phyloP scores from a whole-genome alignment of 2,329 filamentous ascomycete species.

The Coccinonectria pachysandricola region DNA sequence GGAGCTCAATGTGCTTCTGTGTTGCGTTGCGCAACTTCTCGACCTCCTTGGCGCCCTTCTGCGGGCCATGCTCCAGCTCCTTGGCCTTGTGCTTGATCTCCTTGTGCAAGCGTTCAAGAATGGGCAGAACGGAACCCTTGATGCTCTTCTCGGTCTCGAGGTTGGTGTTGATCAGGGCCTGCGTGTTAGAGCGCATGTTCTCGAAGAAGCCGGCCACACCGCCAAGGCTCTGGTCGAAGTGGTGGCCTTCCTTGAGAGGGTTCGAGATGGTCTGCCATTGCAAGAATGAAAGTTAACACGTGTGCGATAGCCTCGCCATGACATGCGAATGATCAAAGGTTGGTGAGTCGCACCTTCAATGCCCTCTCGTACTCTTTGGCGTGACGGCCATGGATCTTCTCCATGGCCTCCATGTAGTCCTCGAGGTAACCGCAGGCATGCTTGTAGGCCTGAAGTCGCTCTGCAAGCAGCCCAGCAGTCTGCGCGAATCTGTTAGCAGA shows the following conservation, averaged over 20 bases:
- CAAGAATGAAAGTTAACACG: no score
- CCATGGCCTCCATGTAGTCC: conserved; percentile 75
- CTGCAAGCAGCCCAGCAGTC: conserved; percentile 71
- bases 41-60: conserved; percentile 80
- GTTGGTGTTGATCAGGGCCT: conserved; percentile 82
- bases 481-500: conserved; percentile 22
- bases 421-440: conserved; percentile 86
- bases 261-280: conserved; percentile 61
- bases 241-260: conserved; percentile 78
- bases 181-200: conserved; percentile 85
- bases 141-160: conserved; percentile 85
- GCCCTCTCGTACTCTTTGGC: conserved; percentile 94
- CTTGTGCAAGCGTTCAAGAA: conserved; percentile 82
- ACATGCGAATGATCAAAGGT: no score
- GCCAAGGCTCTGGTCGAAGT: conserved; percentile 85
- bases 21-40: conserved; percentile 78
- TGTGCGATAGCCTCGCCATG: no score
- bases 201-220: conserved; percentile 87
- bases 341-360: conserved; percentile 67
- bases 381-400: conserved; percentile 75
- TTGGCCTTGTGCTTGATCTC: conserved; percentile 97
- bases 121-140: conserved; percentile 74
- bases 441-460: conserved; percentile 91
- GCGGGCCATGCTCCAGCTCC: conserved; percentile 70
- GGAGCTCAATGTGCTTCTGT: conserved; percentile 92